A percentile compares a stretch with the other conserved stretches of the same genome.
These are phyloP conservation scores for Rhinocladiella mackenziei DNA, from an alignment of 2,329 filamentous ascomycete genomes.

Conservation along the genomic window DNA sequence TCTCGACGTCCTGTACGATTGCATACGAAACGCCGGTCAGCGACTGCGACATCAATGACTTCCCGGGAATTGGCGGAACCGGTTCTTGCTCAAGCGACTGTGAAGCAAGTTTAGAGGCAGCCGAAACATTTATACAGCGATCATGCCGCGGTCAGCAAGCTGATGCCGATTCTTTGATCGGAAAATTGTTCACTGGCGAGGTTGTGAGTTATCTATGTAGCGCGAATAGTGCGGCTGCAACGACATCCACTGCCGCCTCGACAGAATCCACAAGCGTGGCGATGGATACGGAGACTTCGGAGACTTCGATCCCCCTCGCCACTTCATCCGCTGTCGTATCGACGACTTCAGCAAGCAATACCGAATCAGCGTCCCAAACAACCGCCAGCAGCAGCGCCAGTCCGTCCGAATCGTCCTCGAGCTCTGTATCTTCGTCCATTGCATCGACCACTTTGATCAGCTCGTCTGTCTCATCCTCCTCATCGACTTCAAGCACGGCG, in stretches of 20 bases:
- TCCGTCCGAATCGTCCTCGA: conserved; percentile 31
- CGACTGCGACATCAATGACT: conserved; percentile 20
- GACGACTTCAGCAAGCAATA: conserved; percentile 6
- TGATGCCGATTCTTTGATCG: conserved; percentile 32
- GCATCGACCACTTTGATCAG: conserved; percentile 42
- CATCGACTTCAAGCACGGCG: conserved; percentile 69
- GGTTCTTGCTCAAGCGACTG: conserved; percentile 19
- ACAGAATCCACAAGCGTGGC: conserved; percentile 40
- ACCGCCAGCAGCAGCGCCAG: conserved; percentile 4
- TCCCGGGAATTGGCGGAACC: conserved; percentile 18
- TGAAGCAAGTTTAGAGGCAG: conserved; percentile 5
- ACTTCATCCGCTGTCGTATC: conserved; percentile 33
- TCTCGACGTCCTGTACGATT: conserved; percentile 18
- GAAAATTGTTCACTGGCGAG: conserved; percentile 26
- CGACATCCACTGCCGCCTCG: conserved; percentile 39
- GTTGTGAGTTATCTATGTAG: conserved; percentile 41
- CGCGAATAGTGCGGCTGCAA: conserved; percentile 35
- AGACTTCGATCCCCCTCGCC: conserved; percentile 50
- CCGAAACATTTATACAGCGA: conserved; percentile 16
- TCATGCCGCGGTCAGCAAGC: conserved; percentile 18
- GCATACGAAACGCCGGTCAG: conserved; percentile 22
- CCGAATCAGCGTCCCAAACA: conserved; percentile 5
- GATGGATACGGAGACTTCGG: conserved; percentile 37
- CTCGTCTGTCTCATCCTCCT: conserved; percentile 23
- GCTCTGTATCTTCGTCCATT: conserved; percentile 29